Base-by-base conservation (phyloP, 345 rosid genomes). In the Eutrema yunnanense region DNA sequence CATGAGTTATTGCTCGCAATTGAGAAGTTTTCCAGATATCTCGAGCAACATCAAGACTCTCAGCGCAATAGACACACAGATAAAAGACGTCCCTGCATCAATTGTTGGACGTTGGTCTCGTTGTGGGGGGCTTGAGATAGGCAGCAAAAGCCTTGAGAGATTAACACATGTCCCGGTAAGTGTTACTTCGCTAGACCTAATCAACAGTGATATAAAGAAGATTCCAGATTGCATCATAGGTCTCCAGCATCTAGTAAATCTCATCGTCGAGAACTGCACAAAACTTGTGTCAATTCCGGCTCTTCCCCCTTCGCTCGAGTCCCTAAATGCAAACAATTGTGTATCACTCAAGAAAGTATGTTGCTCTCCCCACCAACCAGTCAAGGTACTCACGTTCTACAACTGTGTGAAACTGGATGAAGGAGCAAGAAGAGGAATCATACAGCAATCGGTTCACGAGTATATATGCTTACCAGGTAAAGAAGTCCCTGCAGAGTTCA, bases 1-100 rank as follows among this genome's bases (percentile, higher is more conserved):
- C 36, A 67, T 14, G 32, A 12, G 27, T 0, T 0, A 3, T 9
- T 83, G 82, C 77, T 32, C 9, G 2, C 54, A 0, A 4, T 4
- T 80, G 40, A 29, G 9, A 22, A 64, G 8, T 8, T 74, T 72
- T 62, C 80, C 80, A 13, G 67, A 67, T 36, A 49, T 80, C 0
- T 66, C 73, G 0, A 32, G 30, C 0, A 68, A 73, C 58, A 65
- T 81, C 41, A 3, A 14, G n/a, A 5, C 7, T 11, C 62, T 78
- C 9, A 0, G 0, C 12, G 11, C 67, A 8, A 12, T 3, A 53
- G 29, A 44, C 3, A 69, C 77, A 2, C 40, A 41, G 27, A 48
- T 79, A 4, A 0, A 49, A 33, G 69, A 54, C 0, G 67, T 71
- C 1, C 59, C 79, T 36, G 26, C 71, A 9, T 71, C 71, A 22